Percentiles rank a stretch among this genome's conserved stretches.
Evolutionary conservation across 768 basidiomycete genomes (phyloP).

Genomic region (Tricholoma sp.): DNA sequence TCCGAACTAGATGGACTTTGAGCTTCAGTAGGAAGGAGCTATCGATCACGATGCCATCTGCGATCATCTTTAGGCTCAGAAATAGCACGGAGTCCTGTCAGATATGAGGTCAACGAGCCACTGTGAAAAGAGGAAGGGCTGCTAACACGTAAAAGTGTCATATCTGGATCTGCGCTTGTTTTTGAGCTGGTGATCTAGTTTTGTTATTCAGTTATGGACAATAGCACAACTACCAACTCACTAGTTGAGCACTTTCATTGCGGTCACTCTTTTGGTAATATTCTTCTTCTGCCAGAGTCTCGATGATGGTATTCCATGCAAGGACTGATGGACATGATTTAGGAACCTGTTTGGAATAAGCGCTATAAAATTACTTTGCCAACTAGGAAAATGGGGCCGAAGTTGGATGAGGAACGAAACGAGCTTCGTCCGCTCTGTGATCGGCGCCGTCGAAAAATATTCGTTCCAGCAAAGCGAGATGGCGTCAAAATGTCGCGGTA

Average conservation of each 20-base stretch:
- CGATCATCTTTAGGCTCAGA: slow-evolving; percentile 61
- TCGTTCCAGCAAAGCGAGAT: slow-evolving; percentile 70
- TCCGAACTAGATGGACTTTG: slow-evolving; percentile 47
- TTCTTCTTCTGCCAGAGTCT: slow-evolving; percentile 53
- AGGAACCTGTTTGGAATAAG: background rate
- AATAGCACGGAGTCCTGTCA: slow-evolving; percentile 49
- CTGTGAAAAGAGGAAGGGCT: background rate
- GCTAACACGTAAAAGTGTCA: slow-evolving; percentile 41
- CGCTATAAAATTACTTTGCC: slow-evolving; percentile 45
- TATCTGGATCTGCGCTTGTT: slow-evolving; percentile 38
- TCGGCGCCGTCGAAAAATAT: slow-evolving; percentile 47
- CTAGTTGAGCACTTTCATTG: slow-evolving; percentile 36
- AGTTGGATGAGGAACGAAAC: slow-evolving; percentile 63
- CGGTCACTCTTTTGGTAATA: slow-evolving; percentile 32
- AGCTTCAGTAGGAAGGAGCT: slow-evolving; percentile 50
- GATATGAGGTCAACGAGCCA: background rate
- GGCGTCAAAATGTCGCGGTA: slow-evolving; percentile 60
- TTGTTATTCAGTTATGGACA: slow-evolving; percentile 1
- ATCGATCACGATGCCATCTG: slow-evolving; percentile 56
- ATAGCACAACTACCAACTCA: slow-evolving; percentile 18
- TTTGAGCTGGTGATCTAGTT: slow-evolving; percentile 20
- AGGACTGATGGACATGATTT: slow-evolving; percentile 38
- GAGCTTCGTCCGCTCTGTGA: slow-evolving; percentile 52
- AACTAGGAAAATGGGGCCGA: slow-evolving; percentile 60
- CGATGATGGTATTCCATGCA: slow-evolving; percentile 59